Evolutionary conservation across 257 asterid species (phyloP).

Genomic region (Solanum bulbocastanum): DNA sequence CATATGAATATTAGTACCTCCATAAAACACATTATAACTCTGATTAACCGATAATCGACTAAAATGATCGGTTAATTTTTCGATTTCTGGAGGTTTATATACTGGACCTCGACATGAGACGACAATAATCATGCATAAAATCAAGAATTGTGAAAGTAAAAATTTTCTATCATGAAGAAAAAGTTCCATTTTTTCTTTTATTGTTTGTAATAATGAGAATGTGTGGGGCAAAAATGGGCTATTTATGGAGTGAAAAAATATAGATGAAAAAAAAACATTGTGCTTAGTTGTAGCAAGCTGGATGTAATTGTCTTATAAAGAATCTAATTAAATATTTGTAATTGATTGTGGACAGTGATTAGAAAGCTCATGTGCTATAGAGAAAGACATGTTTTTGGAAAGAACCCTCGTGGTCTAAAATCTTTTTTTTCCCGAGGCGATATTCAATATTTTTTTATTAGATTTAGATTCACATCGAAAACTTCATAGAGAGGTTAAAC

Average conservation of each 20-base stretch:
- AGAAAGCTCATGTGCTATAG: slow-evolving; percentile 33
- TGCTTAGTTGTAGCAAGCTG: slow-evolving; percentile 89
- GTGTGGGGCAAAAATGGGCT: neutral
- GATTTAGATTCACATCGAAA: neutral
- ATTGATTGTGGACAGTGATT: slow-evolving; percentile 16
- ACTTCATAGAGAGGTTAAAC: neutral
- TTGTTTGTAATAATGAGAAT: neutral
- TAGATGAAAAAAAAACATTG: neutral
- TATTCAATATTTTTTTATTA: neutral
- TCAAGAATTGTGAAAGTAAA: neutral
- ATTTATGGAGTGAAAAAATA: slow-evolving; percentile 13
- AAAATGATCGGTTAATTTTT: slow-evolving; percentile 37
- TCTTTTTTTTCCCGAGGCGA: neutral
- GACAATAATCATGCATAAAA: slow-evolving; percentile 9
- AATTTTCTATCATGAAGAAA: slow-evolving; percentile 1
- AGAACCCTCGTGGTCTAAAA: slow-evolving; percentile 5
- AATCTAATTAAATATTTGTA: neutral
- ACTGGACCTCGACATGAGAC: slow-evolving; percentile 45
- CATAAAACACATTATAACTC: slow-evolving; percentile 41
- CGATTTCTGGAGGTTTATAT: slow-evolving; percentile 62
- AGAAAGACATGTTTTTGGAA: slow-evolving; percentile 34
- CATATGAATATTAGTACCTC: slow-evolving; percentile 41
- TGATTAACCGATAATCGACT: slow-evolving; percentile 28
- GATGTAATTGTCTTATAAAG: slow-evolving; percentile 14
- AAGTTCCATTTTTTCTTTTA: slow-evolving; percentile 15